Evolutionary conservation across 768 basidiomycete genomes (phyloP).

Genomic region (Kwoniella sp.): DNA sequence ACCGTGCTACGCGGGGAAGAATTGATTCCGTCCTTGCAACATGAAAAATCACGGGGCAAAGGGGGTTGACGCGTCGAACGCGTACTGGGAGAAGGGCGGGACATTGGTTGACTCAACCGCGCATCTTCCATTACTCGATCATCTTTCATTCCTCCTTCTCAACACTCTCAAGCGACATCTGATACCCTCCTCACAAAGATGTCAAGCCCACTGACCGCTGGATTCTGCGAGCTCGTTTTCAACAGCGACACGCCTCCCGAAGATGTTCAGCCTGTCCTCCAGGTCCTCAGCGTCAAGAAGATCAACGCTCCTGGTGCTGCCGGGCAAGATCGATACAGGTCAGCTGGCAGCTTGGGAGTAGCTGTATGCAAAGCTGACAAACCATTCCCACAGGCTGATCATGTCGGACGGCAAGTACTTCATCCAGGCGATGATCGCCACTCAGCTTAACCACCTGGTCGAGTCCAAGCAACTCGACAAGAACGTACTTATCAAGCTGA

Average conservation of each 20-base stretch:
- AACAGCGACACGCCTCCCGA: slow-evolving; percentile 30
- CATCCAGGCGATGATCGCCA: slow-evolving; percentile 90
- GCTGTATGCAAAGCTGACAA: slow-evolving; percentile 6
- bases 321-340: slow-evolving; percentile 50
- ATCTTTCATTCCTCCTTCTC: not conserved
- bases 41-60: slow-evolving; percentile 7
- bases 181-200: slow-evolving; percentile 12
- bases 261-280: slow-evolving; percentile 57
- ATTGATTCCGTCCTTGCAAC: slow-evolving; percentile 8
- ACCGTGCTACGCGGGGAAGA: too few species aligned
- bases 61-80: slow-evolving; percentile 14
- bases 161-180: not conserved
- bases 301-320: slow-evolving; percentile 54
- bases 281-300: slow-evolving; percentile 78
- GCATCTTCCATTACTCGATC: not conserved
- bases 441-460: slow-evolving; percentile 75
- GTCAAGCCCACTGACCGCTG: slow-evolving; percentile 38
- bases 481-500: slow-evolving; percentile 65
- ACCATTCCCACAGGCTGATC: slow-evolving; percentile 54
- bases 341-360: slow-evolving; percentile 4
- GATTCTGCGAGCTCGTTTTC: slow-evolving; percentile 37
- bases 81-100: not conserved
- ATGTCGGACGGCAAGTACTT: slow-evolving; percentile 83
- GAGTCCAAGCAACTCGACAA: slow-evolving; percentile 62
- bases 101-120: not conserved